These are phyloP conservation scores for Millerago galiae DNA, from an alignment of 805 yeast species.

Conservation along the genomic window DNA sequence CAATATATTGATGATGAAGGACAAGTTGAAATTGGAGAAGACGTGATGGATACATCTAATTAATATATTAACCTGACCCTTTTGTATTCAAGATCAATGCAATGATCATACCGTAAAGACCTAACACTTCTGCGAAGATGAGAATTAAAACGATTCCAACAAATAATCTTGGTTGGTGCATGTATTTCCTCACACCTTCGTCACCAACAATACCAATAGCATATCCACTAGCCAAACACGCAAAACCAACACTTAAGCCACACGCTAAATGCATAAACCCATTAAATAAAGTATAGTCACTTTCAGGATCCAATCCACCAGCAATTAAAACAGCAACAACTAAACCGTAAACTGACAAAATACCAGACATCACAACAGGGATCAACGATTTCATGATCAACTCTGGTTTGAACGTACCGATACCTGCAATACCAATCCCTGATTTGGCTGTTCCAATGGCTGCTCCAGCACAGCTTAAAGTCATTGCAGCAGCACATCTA, in stretches of 20 bases:
- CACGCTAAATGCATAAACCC: slow-evolving; percentile 98
- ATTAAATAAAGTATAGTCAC: slow-evolving; percentile 78
- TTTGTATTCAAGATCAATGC: slow-evolving; percentile 89
- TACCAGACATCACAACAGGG: slow-evolving; percentile 98
- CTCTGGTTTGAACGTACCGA: slow-evolving; percentile 96
- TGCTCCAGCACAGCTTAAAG: slow-evolving; percentile 93
- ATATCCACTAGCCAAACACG: slow-evolving; percentile 94
- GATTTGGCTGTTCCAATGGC: slow-evolving; percentile 98
- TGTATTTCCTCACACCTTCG: slow-evolving; percentile 81
- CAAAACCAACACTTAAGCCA: slow-evolving; percentile 93
- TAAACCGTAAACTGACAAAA: slow-evolving; percentile 90
- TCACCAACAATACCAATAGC: slow-evolving; percentile 94
- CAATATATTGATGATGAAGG: slow-evolving; percentile 80
- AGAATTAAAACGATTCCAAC: slow-evolving; percentile 86
- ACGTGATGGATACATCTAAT: slow-evolving; percentile 34
- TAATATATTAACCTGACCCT: slow-evolving; percentile 50
- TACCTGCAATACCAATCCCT: slow-evolving; percentile 97
- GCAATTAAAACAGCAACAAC: slow-evolving; percentile 96
- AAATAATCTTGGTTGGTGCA: slow-evolving; percentile 83
- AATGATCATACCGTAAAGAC: slow-evolving; percentile 89
- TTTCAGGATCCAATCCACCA: slow-evolving; percentile 74
- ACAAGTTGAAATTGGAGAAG: slow-evolving; percentile 49
- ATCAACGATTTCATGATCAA: slow-evolving; percentile 91
- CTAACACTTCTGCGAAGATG: slow-evolving; percentile 88
- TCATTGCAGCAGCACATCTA: slow-evolving; percentile 83